phyloP scores from a whole-genome alignment of 441 rosid genomes.

The Gossypium gossypioides region DNA sequence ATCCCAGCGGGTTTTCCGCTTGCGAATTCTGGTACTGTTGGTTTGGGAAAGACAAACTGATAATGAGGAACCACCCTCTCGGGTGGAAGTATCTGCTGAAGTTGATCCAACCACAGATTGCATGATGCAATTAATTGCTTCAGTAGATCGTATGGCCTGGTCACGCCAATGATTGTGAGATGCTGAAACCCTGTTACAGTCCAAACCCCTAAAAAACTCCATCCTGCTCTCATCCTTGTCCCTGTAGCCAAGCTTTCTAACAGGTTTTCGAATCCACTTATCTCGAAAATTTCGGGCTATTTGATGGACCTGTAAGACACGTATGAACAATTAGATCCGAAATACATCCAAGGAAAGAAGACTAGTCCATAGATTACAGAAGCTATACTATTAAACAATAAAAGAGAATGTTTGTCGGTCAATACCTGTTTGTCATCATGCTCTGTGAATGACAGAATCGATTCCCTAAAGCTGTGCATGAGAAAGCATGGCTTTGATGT shows the following conservation, averaged over 20 bases:
- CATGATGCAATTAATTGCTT: conserved; percentile 27
- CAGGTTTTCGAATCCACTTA: conserved; percentile 67
- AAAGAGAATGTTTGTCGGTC: background rate
- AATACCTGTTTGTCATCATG: conserved; percentile 85
- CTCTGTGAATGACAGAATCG: conserved; percentile 83
- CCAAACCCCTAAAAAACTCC: conserved; percentile 36
- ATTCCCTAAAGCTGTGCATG: conserved; percentile 80
- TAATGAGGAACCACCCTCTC: conserved; percentile 34
- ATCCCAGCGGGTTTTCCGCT: conserved; percentile 98
- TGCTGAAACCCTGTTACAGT: conserved; percentile 34
- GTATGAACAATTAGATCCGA: conserved; percentile 2
- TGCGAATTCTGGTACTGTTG: conserved; percentile 37
- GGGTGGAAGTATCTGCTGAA: conserved; percentile 25
- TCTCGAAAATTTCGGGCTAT: conserved; percentile 85
- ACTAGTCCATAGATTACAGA: background rate
- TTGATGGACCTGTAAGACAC: conserved; percentile 71
- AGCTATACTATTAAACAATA: background rate
- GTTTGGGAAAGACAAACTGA: conserved; percentile 25
- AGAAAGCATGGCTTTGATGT: conserved; percentile 19
- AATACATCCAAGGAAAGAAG: background rate
- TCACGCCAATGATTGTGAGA: conserved; percentile 44
- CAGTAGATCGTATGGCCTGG: conserved; percentile 43
- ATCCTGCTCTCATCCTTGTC: conserved; percentile 58
- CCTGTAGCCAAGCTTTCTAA: conserved; percentile 42
- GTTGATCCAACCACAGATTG: conserved; percentile 32